Evolutionary conservation across 1,139 yeast genomes (phyloP), one percentile per base, ranked within the genome.

Genomic region (Pichia sp.): DNA sequence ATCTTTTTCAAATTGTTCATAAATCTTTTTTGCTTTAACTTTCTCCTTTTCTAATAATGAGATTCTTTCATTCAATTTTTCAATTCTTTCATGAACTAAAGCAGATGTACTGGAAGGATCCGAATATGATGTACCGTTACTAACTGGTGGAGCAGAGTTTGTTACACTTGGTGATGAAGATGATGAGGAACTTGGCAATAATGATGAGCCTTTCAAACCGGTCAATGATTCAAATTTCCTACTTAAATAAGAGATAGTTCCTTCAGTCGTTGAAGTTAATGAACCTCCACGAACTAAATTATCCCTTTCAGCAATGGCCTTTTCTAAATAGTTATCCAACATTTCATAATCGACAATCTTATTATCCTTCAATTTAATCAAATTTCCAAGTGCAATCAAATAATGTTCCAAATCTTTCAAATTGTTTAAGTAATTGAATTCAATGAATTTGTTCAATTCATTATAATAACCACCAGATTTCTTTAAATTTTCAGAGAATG

Each of bases 311-410:
- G 68, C 67, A 48, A 77, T 75, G 0, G 96, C 81, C 60, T 87
- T 85, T 39, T 75, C 72, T 46, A 90, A 71, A 62, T 91, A 91
- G 48, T 86, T 96, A 39, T 81, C 79, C 44, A 93, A 72, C 41
- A 87, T 96, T 61, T 93, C 97, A 58, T 85, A 81, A 65, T 93
- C 99, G 35, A 91, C 78, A 57, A 87, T 91, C 65, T 91, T 91
- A 62, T 89, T 93, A 61, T 93, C 99, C 55, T 93, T 89, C 47
- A 87, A 74, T 61, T 86, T 91, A 50, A 93, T 78, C 54, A 91
- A 70, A 51, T 77, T 79, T 56, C 89, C 86, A 57, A 93, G 74
- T 30, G 93, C 81, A 36, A 78, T 75, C 44, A 91, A 83, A 60
- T 90, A 93, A 67, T 87, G 91, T 54, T 93, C 89, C 68, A 94